Conservation (phyloP, 225 moss, liverwort and hornwort species). For the Marchantia paleacea region DNA sequence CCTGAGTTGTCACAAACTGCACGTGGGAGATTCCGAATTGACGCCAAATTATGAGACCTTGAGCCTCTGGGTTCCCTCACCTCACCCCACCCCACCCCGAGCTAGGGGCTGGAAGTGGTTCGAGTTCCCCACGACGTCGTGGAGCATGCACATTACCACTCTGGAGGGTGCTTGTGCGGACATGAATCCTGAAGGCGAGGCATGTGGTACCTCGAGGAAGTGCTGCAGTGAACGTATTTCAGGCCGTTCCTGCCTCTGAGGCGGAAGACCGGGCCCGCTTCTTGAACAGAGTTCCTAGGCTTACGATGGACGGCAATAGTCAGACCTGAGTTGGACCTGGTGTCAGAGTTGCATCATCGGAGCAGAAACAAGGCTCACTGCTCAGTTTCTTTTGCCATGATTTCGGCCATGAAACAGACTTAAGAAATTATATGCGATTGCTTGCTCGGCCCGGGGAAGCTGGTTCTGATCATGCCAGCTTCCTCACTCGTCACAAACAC, state of each 20-base stretch:
- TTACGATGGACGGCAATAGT: slow-evolving; percentile 3
- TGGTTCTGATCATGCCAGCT: background rate
- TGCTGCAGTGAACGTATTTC: slow-evolving; percentile 6
- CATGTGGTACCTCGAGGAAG: background rate
- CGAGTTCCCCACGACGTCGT: background rate
- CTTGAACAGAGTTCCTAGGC: background rate
- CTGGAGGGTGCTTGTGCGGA: background rate
- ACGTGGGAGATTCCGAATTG: background rate
- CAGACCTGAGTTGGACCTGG: background rate
- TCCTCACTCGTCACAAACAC: background rate
- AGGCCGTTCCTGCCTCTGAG: background rate
- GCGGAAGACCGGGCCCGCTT: background rate
- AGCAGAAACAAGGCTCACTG: background rate
- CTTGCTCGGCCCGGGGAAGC: background rate
- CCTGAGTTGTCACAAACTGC: background rate
- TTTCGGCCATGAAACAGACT: too few species aligned
- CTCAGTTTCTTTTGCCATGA: too few species aligned
- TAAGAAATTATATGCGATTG: background rate
- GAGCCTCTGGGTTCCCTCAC: background rate
- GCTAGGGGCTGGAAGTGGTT: background rate
- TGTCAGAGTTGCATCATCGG: background rate
- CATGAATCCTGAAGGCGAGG: background rate
- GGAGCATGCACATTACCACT: background rate
- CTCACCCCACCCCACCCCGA: background rate
- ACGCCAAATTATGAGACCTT: background rate